These are phyloP conservation scores for Meredithiella fracta DNA, from an alignment of 2,329 filamentous ascomycete genomes.

Conservation along the genomic window DNA sequence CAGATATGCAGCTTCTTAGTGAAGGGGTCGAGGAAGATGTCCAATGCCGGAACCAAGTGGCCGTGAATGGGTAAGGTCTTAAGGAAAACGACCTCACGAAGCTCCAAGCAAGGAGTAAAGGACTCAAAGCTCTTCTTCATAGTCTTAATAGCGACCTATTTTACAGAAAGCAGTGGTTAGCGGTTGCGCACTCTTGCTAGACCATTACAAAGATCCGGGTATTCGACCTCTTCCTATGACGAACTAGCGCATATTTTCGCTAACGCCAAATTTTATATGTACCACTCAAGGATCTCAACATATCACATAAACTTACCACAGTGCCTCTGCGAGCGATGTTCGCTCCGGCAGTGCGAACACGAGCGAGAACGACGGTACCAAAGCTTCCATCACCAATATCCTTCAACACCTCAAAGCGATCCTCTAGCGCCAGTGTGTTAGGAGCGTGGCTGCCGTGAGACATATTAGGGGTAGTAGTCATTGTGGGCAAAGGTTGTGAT, in stretches of 20 bases:
- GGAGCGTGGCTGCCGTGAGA: conserved; percentile 43
- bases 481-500: conserved; percentile 8
- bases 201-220: too few relatives aligned
- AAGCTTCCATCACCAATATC: conserved; percentile 99
- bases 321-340: conserved; percentile 79
- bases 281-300: not conserved
- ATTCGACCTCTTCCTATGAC: too few relatives aligned
- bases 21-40: conserved; percentile 94
- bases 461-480: conserved; percentile 40
- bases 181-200: not conserved
- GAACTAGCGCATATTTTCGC: not conserved
- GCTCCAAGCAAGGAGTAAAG: conserved; percentile 73
- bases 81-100: conserved; percentile 93
- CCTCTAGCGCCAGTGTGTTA: conserved; percentile 53
- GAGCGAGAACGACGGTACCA: conserved; percentile 81
- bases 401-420: conserved; percentile 92
- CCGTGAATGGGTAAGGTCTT: conserved; percentile 73
- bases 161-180: conserved; percentile 3
- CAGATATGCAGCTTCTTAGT: conserved; percentile 93
- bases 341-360: conserved; percentile 79
- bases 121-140: conserved; percentile 99
- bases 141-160: conserved; percentile 91
- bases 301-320: conserved; percentile 47
- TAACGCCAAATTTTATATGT: too few relatives aligned
- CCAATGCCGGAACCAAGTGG: conserved; percentile 89